phyloP scores from a whole-genome alignment of 805 yeast species.

The Dipodascus albidus region DNA sequence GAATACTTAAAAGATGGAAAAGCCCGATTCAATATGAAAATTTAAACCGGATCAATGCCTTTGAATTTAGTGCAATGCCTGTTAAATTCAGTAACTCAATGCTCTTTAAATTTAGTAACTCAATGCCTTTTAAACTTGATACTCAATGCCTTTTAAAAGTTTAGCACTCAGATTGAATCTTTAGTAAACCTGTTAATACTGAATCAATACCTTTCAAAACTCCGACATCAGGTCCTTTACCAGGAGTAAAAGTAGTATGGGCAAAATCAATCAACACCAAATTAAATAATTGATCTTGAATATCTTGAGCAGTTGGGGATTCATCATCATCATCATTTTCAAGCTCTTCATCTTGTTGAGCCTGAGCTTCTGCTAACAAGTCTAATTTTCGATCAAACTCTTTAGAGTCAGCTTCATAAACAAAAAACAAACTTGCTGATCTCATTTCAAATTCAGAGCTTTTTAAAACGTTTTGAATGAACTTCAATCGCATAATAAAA shows the following conservation, averaged over 20 bases:
- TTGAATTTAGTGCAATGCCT: no score
- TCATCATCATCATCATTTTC: conserved; percentile 15
- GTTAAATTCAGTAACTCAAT: no score
- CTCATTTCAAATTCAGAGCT: conserved; percentile 52
- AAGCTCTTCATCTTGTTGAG: conserved; percentile 16
- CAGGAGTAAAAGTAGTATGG: conserved; percentile 57
- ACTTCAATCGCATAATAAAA: not conserved
- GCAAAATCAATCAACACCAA: conserved; percentile 82
- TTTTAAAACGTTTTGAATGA: conserved; percentile 14
- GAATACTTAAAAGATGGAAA: no score
- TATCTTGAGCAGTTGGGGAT: conserved; percentile 18
- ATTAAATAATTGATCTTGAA: conserved; percentile 36
- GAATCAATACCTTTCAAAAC: conserved; percentile 56
- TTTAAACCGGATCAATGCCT: no score
- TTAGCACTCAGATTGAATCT: not conserved
- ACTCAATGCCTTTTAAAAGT: no score
- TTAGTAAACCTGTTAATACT: not conserved
- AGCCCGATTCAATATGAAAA: no score
- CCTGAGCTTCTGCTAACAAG: conserved; percentile 23
- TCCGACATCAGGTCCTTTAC: conserved; percentile 61
- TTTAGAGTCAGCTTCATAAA: conserved; percentile 54
- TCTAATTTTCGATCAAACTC: conserved; percentile 30
- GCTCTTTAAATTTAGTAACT: no score
- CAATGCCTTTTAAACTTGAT: no score
- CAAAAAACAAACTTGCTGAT: conserved; percentile 62